Evolutionary conservation across 768 basidiomycete species (phyloP), one percentile per base, ranked within the genome.

Genomic region (Xanthoconium stramineum): DNA sequence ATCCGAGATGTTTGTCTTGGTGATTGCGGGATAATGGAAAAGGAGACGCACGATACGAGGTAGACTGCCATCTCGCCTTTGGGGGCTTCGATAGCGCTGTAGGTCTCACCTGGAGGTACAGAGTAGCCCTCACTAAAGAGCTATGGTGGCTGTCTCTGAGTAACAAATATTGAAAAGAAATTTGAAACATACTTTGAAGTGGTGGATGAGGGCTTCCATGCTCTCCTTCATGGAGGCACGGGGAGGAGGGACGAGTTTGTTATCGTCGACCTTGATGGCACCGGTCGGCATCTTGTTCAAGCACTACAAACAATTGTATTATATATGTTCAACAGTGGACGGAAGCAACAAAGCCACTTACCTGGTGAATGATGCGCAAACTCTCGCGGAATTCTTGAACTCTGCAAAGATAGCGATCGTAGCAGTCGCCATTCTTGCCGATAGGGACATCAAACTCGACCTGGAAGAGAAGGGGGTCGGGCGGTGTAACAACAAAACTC

Each of bases 31-130:
- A 37, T 0, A 6, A 44, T 3, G 3, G 7, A 20, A 9, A 24
- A 39, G 5, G 28, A 32, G 32, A 82, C 88, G 65, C 64, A 90
- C 84, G 94, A 97, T 59, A 99, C 94, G 50, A 99, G 86, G 77
- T 95, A 99, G 45, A 99, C 96, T 62, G 81, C 96, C 94, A 98
- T 98, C 76, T 98, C 96, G 60, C 95, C 95, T 76, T 99, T 98
- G 44, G 96, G 96, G 9, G 96, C 96, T 75, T 99, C 97, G 62
- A 98, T 98, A 3, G 96, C 96, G 48, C 83, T 85, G 78, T 99
- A 98, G 0, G 96, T 98, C 76, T 98, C 94, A 20, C 91, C 91
- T 17, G 92, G 90, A 17, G 97, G 97, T 29, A 98, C 96, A 28
- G 91, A 91, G 76, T 91, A 98, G 13, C 96, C 96, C 74, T 98